Base-by-base conservation (phyloP, 2,329 filamentous ascomycete species). In the Bipolaris victoriae region DNA sequence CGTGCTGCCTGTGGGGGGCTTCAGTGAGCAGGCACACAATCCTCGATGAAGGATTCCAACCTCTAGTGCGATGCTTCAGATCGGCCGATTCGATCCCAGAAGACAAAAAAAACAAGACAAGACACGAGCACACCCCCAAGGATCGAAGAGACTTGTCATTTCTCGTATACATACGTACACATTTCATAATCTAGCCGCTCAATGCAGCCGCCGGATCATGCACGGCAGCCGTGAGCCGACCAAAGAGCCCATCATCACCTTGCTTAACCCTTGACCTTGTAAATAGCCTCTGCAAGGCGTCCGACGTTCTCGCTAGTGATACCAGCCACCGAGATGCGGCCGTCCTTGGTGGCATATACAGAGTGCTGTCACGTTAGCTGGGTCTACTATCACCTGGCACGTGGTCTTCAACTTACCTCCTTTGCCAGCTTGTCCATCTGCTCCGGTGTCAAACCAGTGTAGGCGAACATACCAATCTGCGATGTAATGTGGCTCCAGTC, bases 401-500 rank as follows among this genome's bases (percentile, higher is more conserved):
- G n/a, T 18, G 16, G 37, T 44, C 33, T 7, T 18, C 35, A 20
- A 70, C 81, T 75, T 73, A 86, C 84, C 83, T 98, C 91, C 84
- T 96, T 92, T 67, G 93, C 91, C 62, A 99, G 84, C 72, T 82
- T 83, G 54, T 94, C 90, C 91, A 98, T 97, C 83, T 97, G 90
- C 81, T 94, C 89, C 53, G 93, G 83, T 70, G 84, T 94, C 72
- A 99, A 83, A 61, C 95, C 95, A 50, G 95, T 99, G 86, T 96
- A 99, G 70, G 95, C 94, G 76, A 99, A 99, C 95, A 99, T 99
- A 82, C 95, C 95, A 73, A 99, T 99, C 86, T 86, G 76, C 81
- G 85, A 93, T 68, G 95, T 98, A 81, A 99, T 99, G 85, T 99
- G 95, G 78, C 89, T 91, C 95, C 95, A 99, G 84, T 98, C 91